phyloP scores from a whole-genome alignment of 768 basidiomycete species.

The Termitomyces sp. region DNA sequence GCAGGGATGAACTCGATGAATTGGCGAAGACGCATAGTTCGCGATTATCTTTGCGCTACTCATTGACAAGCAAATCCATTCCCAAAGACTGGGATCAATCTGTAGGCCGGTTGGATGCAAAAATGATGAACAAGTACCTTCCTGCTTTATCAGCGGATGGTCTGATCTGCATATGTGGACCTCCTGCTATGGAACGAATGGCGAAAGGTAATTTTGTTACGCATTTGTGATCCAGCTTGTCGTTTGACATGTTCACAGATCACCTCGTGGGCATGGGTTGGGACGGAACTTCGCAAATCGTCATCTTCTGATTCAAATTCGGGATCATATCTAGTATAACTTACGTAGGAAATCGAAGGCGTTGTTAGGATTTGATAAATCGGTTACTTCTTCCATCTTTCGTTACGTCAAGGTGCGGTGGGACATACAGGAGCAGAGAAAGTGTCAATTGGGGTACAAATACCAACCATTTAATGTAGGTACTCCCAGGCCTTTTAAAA shows the following conservation, averaged over 20 bases:
- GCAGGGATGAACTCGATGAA: conserved; percentile 28
- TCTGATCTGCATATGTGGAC: conserved; percentile 50
- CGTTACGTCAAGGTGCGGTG: too few relatives aligned
- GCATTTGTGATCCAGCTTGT: neutral
- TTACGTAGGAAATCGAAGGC: too few relatives aligned
- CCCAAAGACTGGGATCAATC: conserved; percentile 38
- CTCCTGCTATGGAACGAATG: conserved; percentile 22
- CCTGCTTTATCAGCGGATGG: conserved; percentile 35
- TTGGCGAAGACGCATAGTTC: conserved; percentile 24
- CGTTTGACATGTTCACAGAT: neutral
- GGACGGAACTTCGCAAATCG: conserved; percentile 4
- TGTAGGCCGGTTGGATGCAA: conserved; percentile 36
- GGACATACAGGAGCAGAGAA: too few relatives aligned
- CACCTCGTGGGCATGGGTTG: conserved; percentile 7
- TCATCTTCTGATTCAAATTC: conserved; percentile 1
- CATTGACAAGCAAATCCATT: conserved; percentile 30
- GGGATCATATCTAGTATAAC: too few relatives aligned
- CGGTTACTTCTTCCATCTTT: too few relatives aligned
- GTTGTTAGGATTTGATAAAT: too few relatives aligned
- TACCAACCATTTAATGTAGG: too few relatives aligned
- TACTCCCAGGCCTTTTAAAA: too few relatives aligned
- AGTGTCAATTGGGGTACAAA: too few relatives aligned
- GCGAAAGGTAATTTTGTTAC: conserved; percentile 6
- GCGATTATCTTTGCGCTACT: conserved; percentile 41
- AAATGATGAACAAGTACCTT: conserved; percentile 36